Conservation (phyloP, 345 rosid genomes). For the Euphorbia lathyris region DNA sequence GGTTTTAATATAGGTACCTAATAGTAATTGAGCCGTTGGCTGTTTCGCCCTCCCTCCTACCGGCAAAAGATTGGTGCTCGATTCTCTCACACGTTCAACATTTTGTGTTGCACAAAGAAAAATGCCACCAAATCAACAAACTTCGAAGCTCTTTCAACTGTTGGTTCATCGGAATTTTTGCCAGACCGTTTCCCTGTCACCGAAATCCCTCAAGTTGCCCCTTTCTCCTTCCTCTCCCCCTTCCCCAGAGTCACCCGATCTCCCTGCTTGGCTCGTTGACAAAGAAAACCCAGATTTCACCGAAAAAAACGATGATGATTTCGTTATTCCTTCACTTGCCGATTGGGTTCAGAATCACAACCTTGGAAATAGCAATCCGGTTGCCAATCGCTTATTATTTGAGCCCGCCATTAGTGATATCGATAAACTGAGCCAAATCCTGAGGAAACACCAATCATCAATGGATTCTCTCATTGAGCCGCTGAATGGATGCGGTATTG, state of each 20-base stretch:
- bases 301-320: constrained; percentile 45
- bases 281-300: constrained; percentile 22
- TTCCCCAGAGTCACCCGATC: constrained; percentile 54
- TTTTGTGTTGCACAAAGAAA: background rate
- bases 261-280: constrained; percentile 61
- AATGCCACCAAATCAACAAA: constrained; percentile 6
- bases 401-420: constrained; percentile 35
- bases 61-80: too few relatives aligned
- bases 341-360: constrained; percentile 49
- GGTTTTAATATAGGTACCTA: too few relatives aligned
- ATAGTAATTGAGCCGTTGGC: too few relatives aligned
- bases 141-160: constrained; percentile 1
- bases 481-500: constrained; percentile 35
- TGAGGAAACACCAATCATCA: constrained; percentile 37
- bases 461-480: constrained; percentile 38
- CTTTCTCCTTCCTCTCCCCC: constrained; percentile 19
- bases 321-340: constrained; percentile 68
- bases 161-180: background rate
- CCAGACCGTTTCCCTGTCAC: background rate
- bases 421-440: constrained; percentile 47
- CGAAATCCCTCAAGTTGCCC: constrained; percentile 15
- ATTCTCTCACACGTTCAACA: too few relatives aligned
- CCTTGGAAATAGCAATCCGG: constrained; percentile 10
- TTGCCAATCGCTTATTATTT: constrained; percentile 3
- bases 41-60: too few relatives aligned